phyloP scores from a whole-genome alignment of 768 basidiomycete species.

The Suillus americanus region DNA sequence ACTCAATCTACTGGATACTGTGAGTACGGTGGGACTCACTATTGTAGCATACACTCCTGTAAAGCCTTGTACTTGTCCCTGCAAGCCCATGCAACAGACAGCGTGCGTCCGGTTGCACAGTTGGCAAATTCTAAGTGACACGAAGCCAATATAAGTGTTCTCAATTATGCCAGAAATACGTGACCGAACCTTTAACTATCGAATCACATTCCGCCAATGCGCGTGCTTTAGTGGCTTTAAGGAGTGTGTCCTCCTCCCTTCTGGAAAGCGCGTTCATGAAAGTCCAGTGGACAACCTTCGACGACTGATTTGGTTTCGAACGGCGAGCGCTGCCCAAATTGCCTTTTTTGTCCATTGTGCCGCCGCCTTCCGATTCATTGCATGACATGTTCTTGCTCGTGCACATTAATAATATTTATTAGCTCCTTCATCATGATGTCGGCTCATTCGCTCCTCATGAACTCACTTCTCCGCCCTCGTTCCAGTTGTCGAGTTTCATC shows the following conservation, averaged over 20 bases:
- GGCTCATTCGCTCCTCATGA: conserved; percentile 12
- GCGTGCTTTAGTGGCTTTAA: conserved; percentile 77
- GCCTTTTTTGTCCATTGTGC: not conserved
- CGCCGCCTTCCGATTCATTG: not conserved
- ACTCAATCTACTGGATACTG: not conserved
- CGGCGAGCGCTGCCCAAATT: not conserved
- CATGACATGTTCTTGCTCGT: not conserved
- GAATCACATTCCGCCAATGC: conserved; percentile 79
- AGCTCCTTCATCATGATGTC: conserved; percentile 11
- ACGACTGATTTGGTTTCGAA: not conserved
- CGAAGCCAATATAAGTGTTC: not conserved
- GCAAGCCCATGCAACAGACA: conserved; percentile 88
- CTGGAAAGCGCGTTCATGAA: conserved; percentile 82
- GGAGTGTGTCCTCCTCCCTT: conserved; percentile 82
- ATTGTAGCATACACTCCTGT: conserved; percentile 78
- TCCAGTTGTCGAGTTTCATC: conserved; percentile 4
- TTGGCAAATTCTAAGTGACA: conserved; percentile 70
- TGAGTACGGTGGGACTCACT: conserved; percentile 46
- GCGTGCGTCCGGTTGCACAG: conserved; percentile 77
- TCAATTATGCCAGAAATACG: not conserved
- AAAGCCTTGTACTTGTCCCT: conserved; percentile 63
- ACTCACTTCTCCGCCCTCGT: conserved; percentile 14
- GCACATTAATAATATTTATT: not conserved
- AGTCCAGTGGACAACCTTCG: not conserved
- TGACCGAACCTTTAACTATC: conserved; percentile 61